Evolutionary conservation across 768 basidiomycete genomes (phyloP), one percentile per base, ranked within the genome.

Genomic region (Boletellus sp.): DNA sequence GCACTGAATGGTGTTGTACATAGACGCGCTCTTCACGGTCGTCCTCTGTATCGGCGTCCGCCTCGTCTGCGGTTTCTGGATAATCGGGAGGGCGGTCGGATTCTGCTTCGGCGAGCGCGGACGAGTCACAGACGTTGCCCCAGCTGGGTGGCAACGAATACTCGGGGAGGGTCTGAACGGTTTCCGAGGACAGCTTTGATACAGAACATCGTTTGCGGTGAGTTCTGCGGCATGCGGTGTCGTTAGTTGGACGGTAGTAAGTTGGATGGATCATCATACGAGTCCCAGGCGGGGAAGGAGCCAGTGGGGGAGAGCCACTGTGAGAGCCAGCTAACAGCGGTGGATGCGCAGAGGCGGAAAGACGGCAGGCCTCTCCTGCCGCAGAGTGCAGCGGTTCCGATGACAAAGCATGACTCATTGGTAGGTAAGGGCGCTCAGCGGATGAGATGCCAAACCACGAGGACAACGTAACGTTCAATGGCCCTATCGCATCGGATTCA

Each of bases 21-120:
- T 60, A 56, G 44, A 56, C 32, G 24, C 42, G 37, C 33, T 51
- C 58, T 38, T 52, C 62, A 46, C 57, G 58, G 37, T 72, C 62
- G 3, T 11, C 68, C 62, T 82, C 80, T 1, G 81, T 78, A 60
- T 88, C 85, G 34, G 77, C 80, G 73, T 89, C 87, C 15, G 78
- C 85, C 60, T 90, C 87, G 62, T 88, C 83, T 55, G 84, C 81
- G 50, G 85, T 85, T 60, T 86, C 83, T 41, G 85, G 79, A 59
- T 89, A 89, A 61, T 86, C 85, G 32, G 87, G 87, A 15, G 87
- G 86, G 33, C 69, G 73, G 66, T 87, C 85, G 35, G 70, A 76
- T n/a, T 74, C 69, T 8, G 60, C 55, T 37, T 60, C 70, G 28
- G 62, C 57, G 52, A 55, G 67, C 36, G 24, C 66, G 59, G 35